phyloP scores from a whole-genome alignment of 352 stramenopile species.

The Blastocystis sp. region DNA sequence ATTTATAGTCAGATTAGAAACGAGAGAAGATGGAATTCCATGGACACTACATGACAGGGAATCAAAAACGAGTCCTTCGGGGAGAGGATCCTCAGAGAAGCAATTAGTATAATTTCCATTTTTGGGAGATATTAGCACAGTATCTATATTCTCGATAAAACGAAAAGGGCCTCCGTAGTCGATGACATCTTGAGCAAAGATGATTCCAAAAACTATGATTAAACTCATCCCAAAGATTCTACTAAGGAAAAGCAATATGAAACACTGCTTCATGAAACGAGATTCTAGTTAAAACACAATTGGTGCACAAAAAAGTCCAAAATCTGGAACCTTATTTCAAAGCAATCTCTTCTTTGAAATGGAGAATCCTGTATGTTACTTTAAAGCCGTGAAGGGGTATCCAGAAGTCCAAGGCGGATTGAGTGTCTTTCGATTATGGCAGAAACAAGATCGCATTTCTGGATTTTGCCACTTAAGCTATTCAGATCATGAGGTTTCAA shows the following conservation, averaged over 20 bases:
- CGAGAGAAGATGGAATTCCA: neutral
- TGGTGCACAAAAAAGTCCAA: neutral
- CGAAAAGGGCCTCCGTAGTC: neutral
- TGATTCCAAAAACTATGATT: neutral
- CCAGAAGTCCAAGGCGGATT: conserved; percentile 29
- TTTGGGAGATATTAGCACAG: neutral
- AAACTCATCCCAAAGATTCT: neutral
- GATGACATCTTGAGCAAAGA: neutral
- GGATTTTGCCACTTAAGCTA: no score
- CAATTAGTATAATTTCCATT: conserved; percentile 13
- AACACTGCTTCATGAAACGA: neutral
- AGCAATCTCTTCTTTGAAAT: no score
- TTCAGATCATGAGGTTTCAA: neutral
- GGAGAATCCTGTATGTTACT: neutral
- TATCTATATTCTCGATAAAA: neutral
- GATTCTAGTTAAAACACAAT: neutral
- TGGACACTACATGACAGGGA: neutral
- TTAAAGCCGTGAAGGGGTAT: neutral
- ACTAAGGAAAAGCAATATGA: neutral
- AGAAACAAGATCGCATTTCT: neutral
- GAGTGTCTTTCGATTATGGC: conserved; percentile 13
- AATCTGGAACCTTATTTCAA: neutral
- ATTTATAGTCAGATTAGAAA: neutral
- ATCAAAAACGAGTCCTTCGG: neutral
- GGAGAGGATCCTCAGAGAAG: neutral